Conservation (phyloP, 768 basidiomycete genomes). For the Aureoboletus auriporus region DNA sequence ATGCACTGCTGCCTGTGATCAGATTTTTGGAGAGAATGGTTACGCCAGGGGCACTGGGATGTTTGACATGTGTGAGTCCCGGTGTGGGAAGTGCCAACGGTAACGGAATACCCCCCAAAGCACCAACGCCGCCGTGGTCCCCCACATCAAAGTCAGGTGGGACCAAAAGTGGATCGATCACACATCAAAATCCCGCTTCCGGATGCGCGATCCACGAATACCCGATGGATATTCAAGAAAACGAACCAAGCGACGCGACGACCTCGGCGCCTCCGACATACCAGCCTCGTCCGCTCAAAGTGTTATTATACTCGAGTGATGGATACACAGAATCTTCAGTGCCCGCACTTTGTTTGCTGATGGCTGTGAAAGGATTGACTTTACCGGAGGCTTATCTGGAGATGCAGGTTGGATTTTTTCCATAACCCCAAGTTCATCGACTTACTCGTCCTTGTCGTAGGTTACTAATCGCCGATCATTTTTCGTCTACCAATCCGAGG, state of each 20-base stretch:
- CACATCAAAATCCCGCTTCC: constrained; percentile 6
- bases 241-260: constrained; percentile 8
- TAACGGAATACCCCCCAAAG: constrained; percentile 7
- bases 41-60: constrained; percentile 36
- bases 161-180: constrained; percentile 18
- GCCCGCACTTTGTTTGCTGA: constrained; percentile 80
- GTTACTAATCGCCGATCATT: constrained; percentile 76
- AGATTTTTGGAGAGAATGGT: constrained; percentile 66
- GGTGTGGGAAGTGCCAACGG: not conserved
- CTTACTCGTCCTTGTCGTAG: constrained; percentile 8
- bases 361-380: constrained; percentile 62
- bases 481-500: constrained; percentile 85
- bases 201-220: constrained; percentile 13
- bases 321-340: constrained; percentile 93
- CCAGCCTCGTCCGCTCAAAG: constrained; percentile 61
- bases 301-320: constrained; percentile 79
- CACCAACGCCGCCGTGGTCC: constrained; percentile 13
- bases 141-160: constrained; percentile 15
- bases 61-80: constrained; percentile 6
- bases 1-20: constrained; percentile 57
- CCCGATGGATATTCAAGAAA: constrained; percentile 8
- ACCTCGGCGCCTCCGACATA: constrained; percentile 20
- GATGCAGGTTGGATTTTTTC: constrained; percentile 50
- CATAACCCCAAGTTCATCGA: not conserved
- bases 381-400: constrained; percentile 92